Evolutionary conservation across 768 basidiomycete species (phyloP), one percentile per base, ranked within the genome.

Genomic region (Cubamyces sp.): DNA sequence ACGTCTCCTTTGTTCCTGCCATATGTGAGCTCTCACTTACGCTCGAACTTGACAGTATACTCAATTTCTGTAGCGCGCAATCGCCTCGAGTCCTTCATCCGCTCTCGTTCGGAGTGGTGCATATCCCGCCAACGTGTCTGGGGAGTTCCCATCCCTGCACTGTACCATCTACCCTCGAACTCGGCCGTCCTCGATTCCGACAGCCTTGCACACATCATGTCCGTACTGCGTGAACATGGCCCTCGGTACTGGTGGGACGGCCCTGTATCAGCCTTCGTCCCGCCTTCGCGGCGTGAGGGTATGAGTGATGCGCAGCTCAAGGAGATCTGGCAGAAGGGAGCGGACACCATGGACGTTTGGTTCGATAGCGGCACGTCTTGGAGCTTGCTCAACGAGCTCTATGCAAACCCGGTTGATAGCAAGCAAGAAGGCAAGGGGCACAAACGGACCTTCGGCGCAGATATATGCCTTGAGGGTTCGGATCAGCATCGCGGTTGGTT

Each of bases 401-500:
- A 74, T 19, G 74, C 77, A 18, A 76, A 71, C 23, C 54, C 37
- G 0, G 62, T 52, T 2, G 23, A 14, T 0, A 67, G 66, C 49
- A 54, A 65, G 8, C 58, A 61, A 28, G 57, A 43, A 15, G 57
- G 57, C 28, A 60, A 59, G 11, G 69, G 63, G 37, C 64, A 54
- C 37, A 68, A 59, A 47, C 71, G 78, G 65, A 75, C 71, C 30
- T 77, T 82, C 54, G 76, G 79, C 45, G 92, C 95, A 1, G 95
- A 98, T 69, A 81, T 98, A 28, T 96, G 93, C 71, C 77, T 99
- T 28, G 96, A 99, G 70, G 97, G 97, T 15, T 91, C 92, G 1
- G 96, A 99, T 74, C 96, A 98, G 74, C 96, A 99, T 74, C 88
- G 96, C 7, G 96, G 96, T 9, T 99, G 96, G 96, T 99, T 99